Evolutionary conservation across 305 asterid genomes (phyloP).

Genomic region (Fraxinus xanthoxyloides): DNA sequence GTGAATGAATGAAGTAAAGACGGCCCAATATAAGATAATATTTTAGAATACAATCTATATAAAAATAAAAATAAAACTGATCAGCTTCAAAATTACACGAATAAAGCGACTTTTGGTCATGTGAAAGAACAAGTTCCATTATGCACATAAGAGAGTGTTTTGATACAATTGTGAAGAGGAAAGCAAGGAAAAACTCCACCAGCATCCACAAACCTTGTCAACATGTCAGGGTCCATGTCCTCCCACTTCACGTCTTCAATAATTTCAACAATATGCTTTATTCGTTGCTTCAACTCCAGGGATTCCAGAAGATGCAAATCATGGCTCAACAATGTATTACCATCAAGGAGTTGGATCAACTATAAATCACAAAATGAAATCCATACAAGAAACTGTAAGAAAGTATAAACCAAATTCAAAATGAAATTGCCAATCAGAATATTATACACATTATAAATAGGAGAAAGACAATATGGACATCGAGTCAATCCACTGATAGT

Average conservation of each 20-base stretch:
- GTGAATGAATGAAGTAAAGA: not conserved
- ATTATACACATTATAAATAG: slow-evolving; percentile 2
- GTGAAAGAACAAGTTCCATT: not conserved
- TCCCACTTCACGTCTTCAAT: slow-evolving; percentile 90
- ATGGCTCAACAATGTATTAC: slow-evolving; percentile 69
- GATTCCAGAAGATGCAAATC: slow-evolving; percentile 95
- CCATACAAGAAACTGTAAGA: slow-evolving; percentile 10
- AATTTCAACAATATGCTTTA: slow-evolving; percentile 78
- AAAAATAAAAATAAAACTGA: not conserved
- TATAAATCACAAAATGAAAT: slow-evolving; percentile 34
- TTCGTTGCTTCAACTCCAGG: slow-evolving; percentile 88
- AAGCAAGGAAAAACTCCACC: slow-evolving; percentile 20
- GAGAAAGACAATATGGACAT: slow-evolving; percentile 6
- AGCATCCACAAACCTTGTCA: slow-evolving; percentile 66
- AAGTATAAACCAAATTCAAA: slow-evolving; percentile 23
- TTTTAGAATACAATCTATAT: slow-evolving; percentile 11
- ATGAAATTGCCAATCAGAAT: slow-evolving; percentile 15
- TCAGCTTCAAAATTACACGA: not conserved
- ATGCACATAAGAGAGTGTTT: slow-evolving; percentile 4
- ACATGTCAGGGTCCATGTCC: slow-evolving; percentile 76
- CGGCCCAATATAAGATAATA: slow-evolving; percentile 12
- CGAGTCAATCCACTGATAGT: not conserved
- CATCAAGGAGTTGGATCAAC: slow-evolving; percentile 65
- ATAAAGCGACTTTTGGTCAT: not conserved
- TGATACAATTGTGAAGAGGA: slow-evolving; percentile 4